Conservation (phyloP, 1,284 basidiomycete genomes). For the Tremellales sp. region DNA sequence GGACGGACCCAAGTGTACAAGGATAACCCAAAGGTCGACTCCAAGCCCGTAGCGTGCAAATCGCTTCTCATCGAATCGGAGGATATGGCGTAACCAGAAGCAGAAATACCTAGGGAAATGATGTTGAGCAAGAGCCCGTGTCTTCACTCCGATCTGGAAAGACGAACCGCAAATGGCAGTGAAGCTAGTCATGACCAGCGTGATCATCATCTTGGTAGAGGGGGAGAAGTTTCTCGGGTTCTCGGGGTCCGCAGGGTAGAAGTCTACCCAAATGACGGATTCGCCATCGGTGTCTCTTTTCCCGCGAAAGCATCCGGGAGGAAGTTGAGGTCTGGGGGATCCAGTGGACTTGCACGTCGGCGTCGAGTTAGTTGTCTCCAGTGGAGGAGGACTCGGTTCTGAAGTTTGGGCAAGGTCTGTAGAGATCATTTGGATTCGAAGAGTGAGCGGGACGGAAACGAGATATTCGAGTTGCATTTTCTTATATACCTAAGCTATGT, state of each 20-base stretch:
- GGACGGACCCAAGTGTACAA: slow-evolving; percentile 53
- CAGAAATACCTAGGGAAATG: slow-evolving; percentile 1
- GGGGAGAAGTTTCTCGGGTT: slow-evolving; percentile 58
- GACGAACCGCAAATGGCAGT: slow-evolving; percentile 56
- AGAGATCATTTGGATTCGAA: too few relatives aligned
- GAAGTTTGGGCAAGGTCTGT: too few relatives aligned
- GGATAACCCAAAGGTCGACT: slow-evolving; percentile 60
- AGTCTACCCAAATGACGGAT: slow-evolving; percentile 59
- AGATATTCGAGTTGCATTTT: too few relatives aligned
- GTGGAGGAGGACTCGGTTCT: too few relatives aligned
- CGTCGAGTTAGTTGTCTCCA: too few relatives aligned
- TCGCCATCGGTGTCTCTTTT: too few relatives aligned
- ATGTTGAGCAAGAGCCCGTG: slow-evolving; percentile 30
- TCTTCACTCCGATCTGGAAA: slow-evolving; percentile 7
- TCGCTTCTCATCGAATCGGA: slow-evolving; percentile 59
- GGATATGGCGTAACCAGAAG: slow-evolving; percentile 9
- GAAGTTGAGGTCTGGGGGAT: too few relatives aligned
- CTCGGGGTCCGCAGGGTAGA: slow-evolving; percentile 53
- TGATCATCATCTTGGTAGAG: slow-evolving; percentile 59
- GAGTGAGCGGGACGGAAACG: too few relatives aligned
- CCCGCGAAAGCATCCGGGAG: too few relatives aligned
- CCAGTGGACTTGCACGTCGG: too few relatives aligned
- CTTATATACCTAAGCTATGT: too few relatives aligned
- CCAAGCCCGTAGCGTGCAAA: slow-evolving; percentile 57
- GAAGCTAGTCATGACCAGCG: slow-evolving; percentile 57